Evolutionary conservation across 176 grass and related monocot genomes (phyloP).

Genomic region (Aegilops umbellulata): DNA sequence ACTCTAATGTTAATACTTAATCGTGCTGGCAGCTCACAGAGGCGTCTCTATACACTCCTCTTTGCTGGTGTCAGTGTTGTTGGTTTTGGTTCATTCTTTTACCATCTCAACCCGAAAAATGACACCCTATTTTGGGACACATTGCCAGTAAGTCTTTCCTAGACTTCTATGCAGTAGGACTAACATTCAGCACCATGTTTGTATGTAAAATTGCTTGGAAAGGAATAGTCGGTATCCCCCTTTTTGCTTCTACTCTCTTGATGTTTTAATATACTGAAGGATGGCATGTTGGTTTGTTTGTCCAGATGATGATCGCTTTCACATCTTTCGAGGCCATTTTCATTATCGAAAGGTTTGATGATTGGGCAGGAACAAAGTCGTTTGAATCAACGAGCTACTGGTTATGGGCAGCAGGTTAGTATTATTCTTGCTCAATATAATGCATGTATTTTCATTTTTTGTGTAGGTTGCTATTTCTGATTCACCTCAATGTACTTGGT

Average conservation of each 20-base stretch:
- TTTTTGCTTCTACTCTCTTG: background rate
- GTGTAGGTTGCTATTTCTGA: background rate
- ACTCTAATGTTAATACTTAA: background rate
- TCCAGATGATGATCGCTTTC: constrained; percentile 80
- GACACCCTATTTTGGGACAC: constrained; percentile 82
- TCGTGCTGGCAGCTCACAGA: constrained; percentile 49
- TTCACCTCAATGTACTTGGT: background rate
- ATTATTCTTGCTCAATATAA: too few relatives aligned
- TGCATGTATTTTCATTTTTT: background rate
- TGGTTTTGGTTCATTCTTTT: constrained; percentile 77
- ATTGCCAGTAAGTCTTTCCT: constrained; percentile 53
- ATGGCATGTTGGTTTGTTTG: constrained; percentile 27
- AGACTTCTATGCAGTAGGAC: background rate
- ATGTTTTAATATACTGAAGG: background rate
- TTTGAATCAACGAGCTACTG: constrained; percentile 69
- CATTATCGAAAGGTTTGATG: constrained; percentile 88
- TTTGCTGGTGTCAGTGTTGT: constrained; percentile 65
- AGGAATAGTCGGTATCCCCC: background rate
- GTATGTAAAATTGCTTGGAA: background rate
- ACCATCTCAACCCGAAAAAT: constrained; percentile 81
- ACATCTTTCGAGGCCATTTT: constrained; percentile 86
- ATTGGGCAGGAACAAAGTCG: constrained; percentile 60
- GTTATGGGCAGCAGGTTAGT: constrained; percentile 61
- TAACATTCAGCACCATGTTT: background rate
- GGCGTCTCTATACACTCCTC: constrained; percentile 60